A percentile compares a stretch with the other conserved stretches of the same genome.
Evolutionary conservation across 2,329 filamentous ascomycete genomes (phyloP).

Genomic region (Trichoderma lentiforme): DNA sequence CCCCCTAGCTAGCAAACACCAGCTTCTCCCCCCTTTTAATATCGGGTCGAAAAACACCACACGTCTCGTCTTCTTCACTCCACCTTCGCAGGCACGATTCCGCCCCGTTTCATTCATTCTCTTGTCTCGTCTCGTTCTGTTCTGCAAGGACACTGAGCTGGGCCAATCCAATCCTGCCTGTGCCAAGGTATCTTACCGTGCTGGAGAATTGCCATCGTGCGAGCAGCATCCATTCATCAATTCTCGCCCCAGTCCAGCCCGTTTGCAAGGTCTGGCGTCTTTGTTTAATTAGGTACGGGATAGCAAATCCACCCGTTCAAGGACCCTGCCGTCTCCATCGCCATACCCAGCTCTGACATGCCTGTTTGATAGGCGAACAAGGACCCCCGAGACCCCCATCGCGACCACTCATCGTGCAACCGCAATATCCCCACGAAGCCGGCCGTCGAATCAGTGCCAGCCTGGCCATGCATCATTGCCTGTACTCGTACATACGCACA

Average conservation of each 20-base stretch:
- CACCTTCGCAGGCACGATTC: not conserved
- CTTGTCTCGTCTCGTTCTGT: not conserved
- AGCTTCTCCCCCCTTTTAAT: not conserved
- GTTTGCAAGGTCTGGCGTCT: not conserved
- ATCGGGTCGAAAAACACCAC: not conserved
- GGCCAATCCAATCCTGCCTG: not conserved
- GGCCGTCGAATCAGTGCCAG: not conserved
- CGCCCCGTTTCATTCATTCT: not conserved
- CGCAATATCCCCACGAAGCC: slow-evolving; percentile 1
- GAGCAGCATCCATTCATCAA: not conserved
- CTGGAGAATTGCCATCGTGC: not conserved
- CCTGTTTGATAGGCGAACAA: slow-evolving; percentile 14
- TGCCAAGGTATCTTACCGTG: too few relatives aligned
- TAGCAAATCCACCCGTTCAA: slow-evolving; percentile 1
- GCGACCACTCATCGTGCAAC: not conserved
- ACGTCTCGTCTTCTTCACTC: not conserved
- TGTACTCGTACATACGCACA: not conserved
- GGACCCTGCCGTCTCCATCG: slow-evolving; percentile 14
- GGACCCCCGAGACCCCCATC: not conserved
- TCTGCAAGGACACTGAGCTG: not conserved
- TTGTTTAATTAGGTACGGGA: slow-evolving; percentile 19
- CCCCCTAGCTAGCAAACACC: not conserved
- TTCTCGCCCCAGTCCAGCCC: not conserved
- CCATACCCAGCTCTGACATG: not conserved
- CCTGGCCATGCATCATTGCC: slow-evolving; percentile 3